Evolutionary conservation across 2,329 filamentous ascomycete species (phyloP).

Genomic region (Trichoderma sp.): DNA sequence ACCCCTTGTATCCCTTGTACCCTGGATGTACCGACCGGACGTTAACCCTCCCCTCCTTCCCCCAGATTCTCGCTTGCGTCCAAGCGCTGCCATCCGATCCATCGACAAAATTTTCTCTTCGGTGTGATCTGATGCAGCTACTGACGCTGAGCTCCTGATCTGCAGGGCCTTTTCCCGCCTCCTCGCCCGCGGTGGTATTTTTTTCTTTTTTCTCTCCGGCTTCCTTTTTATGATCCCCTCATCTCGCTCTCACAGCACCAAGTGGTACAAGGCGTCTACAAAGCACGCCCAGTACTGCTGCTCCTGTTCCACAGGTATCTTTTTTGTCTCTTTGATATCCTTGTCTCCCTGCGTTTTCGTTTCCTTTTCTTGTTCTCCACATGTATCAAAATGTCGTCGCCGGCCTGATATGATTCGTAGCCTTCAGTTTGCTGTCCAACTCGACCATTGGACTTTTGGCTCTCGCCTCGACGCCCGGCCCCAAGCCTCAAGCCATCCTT

Average conservation of each 20-base stretch:
- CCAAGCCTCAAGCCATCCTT: neutral
- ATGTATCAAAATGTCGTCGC: neutral
- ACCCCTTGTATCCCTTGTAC: neutral
- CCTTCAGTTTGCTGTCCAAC: neutral
- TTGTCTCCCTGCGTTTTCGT: neutral
- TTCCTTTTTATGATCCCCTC: neutral
- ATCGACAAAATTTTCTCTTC: conserved; percentile 15
- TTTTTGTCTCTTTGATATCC: neutral
- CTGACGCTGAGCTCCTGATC: conserved; percentile 13
- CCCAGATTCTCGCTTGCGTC: conserved; percentile 20
- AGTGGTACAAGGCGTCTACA: neutral
- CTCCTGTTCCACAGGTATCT: neutral
- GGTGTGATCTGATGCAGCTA: conserved; percentile 17
- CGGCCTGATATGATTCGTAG: neutral
- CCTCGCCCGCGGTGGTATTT: neutral
- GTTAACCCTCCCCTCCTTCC: conserved; percentile 15
- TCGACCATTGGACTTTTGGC: neutral
- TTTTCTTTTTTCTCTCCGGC: neutral
- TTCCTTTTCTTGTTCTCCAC: neutral
- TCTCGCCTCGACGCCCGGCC: neutral
- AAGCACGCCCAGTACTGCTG: neutral
- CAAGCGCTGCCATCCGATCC: conserved; percentile 16
- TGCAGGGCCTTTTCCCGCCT: conserved; percentile 10
- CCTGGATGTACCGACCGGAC: neutral
- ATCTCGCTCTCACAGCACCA: neutral